Evolutionary conservation across 805 yeast genomes (phyloP), one percentile per base, ranked within the genome.

Genomic region (Sugiyamaella mastotermitis): DNA sequence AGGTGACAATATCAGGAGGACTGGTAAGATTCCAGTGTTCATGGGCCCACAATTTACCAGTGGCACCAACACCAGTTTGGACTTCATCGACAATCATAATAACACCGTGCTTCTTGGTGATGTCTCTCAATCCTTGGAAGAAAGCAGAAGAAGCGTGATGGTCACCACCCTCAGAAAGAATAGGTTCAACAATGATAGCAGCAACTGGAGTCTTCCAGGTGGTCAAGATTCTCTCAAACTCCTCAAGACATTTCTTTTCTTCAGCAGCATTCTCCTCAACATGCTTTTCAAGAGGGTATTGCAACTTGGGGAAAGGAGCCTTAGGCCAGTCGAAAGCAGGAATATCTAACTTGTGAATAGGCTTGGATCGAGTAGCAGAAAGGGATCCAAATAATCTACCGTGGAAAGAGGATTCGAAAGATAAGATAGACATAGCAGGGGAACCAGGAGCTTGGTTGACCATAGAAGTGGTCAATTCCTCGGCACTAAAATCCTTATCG

Each of bases 301-400:
- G 68, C 64, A 85, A 79, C 36, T 72, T 52, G 48, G 97, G 97
- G 69, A 80, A 88, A 47, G 85, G 86, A 40, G 96, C 96, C 61
- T 83, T 87, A 57, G 97, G 97, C 97, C 97, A 88, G 57, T 84
- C 76, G 69, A 88, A 88, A 5, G 95, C 78, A 45, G 97, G 97
- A 65, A 90, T 58, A 42, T 68, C 71, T 62, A 88, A 68, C 68
- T 90, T 88, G 71, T 88, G 97, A 52, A 90, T 75, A 49, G 97
- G 95, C 70, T 86, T 90, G 41, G 96, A 86, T 61, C 95, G 78
- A 27, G 97, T 88, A 49, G 85, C 77, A 5, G 95, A 83, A 31
- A 84, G 87, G 39, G 94, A 75, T 17, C 95, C 97, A 66, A 88
- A 86, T 47, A 87, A 66, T 65, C 97, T 78, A 48, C 97, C 97